These are phyloP conservation scores for Dittrichia graveolens DNA, from an alignment of 129 eudicot genomes.

Conservation along the genomic window DNA sequence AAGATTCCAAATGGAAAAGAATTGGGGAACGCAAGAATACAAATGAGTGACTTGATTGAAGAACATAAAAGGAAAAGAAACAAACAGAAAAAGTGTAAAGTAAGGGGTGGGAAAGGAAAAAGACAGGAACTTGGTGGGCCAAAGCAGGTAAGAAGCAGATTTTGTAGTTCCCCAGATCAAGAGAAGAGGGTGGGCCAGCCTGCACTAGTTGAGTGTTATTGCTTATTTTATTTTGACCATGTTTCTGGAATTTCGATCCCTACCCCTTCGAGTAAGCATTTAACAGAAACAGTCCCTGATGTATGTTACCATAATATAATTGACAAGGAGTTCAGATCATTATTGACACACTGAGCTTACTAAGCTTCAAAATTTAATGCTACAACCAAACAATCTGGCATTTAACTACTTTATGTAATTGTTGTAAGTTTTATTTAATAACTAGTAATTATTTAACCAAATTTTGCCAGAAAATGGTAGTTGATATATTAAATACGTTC, in stretches of 20 bases:
- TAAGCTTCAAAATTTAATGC: too few species aligned
- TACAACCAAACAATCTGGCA: too few species aligned
- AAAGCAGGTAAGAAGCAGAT: slow-evolving; percentile 35
- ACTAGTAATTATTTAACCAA: too few species aligned
- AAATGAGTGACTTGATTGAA: slow-evolving; percentile 18
- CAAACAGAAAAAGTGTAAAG: slow-evolving; percentile 17
- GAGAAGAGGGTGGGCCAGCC: slow-evolving; percentile 28
- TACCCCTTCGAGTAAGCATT: slow-evolving; percentile 3
- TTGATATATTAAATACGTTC: too few species aligned
- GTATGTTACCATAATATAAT: neutral
- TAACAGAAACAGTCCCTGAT: slow-evolving; percentile 21
- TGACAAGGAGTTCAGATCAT: neutral
- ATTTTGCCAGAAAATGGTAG: too few species aligned
- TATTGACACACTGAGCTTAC: too few species aligned
- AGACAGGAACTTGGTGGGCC: slow-evolving; percentile 34
- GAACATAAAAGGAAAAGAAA: slow-evolving; percentile 23
- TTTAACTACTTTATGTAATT: too few species aligned
- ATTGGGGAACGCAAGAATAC: neutral
- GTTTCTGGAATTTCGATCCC: slow-evolving; percentile 3
- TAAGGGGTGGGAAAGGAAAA: slow-evolving; percentile 21
- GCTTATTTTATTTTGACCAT: neutral
- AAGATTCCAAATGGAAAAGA: neutral
- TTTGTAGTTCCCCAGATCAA: slow-evolving; percentile 38
- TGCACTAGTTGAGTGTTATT: neutral
- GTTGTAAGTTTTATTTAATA: too few species aligned